Base-by-base conservation (phyloP, 2,329 filamentous ascomycete species). In the Apiospora sp. region DNA sequence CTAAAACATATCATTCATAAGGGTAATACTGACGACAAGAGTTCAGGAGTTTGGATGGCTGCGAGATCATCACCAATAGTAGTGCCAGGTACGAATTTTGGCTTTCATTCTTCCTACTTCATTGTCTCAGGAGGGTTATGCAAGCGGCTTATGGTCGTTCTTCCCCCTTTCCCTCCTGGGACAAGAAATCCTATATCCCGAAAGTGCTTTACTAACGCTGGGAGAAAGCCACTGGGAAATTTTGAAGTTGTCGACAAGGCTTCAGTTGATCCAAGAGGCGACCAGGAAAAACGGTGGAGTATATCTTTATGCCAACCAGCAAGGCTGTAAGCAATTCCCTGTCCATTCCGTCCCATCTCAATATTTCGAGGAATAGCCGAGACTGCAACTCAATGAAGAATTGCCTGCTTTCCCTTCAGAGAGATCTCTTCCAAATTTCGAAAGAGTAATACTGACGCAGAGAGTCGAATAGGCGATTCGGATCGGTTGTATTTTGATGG, bases 41-140 rank as follows among this genome's bases (percentile, higher is more conserved):
- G 22, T 24, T 3, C 22, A 61, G 34, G 54, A 72, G 73, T 84
- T 84, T 94, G 1, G 87, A 91, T 76, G 93, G 94, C 5, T 89
- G 90, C 7, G 93, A 94, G 78, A 91, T 94, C 71, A 88, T 93
- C 74, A 90, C 90, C 12, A 96, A 96, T 80, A 90, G 87, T 3
- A 91, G 87, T 71, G 93, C 91, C 8, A 90, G 87, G 16, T 93
- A 96, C 27, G 27, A 30, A 30, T 30, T 30, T 30, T 30, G 27
- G 27, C 27, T 30, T 30, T 30, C 27, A 30, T 30, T 30, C 4
- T 30, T 4, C 27, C 27, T 30, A 30, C 4, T 30, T 30, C 27
- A 30, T 30, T 4, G 2, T 30, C 27, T 30, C 27, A 2, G 27
- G 27, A 30, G 27, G 2, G 27, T 30, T 30, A 4, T 30, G 27